Base-by-base conservation (phyloP, 1,139 yeast species). In the Scheffersomyces illinoinensis region DNA sequence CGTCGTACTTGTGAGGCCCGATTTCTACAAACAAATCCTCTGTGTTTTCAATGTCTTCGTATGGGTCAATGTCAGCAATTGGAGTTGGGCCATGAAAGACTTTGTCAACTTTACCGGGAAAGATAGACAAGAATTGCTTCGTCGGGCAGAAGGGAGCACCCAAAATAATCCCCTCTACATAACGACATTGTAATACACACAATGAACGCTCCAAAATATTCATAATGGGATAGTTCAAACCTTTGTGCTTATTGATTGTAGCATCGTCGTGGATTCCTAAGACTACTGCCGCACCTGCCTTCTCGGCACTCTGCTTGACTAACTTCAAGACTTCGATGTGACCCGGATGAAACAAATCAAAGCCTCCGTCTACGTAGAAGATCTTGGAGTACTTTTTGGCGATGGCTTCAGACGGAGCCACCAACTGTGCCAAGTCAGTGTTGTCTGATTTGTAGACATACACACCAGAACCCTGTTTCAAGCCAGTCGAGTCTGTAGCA, bases 281-380 rank as follows among this genome's bases (percentile, higher is more conserved):
- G 5, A 90, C 74, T 0, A 91, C 85, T 10, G 77, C 71, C 10
- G 82, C 81, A 8, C 71, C 70, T 2, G 77, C 77, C 52, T 57
- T 73, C 67, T 60, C 71, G 56, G 71, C 88, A 52, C 73, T 75
- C 59, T 74, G 73, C 47, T 74, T 69, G 12, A 84, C 85, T 10
- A 76, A 69, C 59, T 83, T 77, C 62, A 90, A 77, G 14, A 88
- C 86, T 67, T 88, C 90, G 62, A 93, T 91, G 71, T 95, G 98
- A 19, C 97, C 98, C 39, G 97, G 93, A 71, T 93, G 93, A 75
- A 95, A 93, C 62, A 95, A 79, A 73, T 95, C 99, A 76, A 93
- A 95, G 1, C 91, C 91, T 21, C 98, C 98, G 66, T 89, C 93
- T 10, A 91, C 83, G 68, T 90, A 91, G 58, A 78, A 82, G 14